Conservation (phyloP, 352 stramenopile species). For the Globisporangium spiculum region DNA sequence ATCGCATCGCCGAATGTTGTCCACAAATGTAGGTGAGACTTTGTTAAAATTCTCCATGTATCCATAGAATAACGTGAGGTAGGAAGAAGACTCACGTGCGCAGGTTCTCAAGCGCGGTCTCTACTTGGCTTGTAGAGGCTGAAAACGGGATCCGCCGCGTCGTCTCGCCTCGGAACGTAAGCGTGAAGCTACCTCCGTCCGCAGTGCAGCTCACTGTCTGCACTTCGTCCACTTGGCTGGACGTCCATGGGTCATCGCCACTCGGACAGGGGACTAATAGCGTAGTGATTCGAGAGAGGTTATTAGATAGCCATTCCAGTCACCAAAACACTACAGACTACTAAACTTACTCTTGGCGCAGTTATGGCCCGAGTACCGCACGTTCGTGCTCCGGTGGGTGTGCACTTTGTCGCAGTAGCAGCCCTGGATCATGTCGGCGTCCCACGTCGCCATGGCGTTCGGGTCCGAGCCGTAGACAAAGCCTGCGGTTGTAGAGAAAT, state of each 20-base stretch:
- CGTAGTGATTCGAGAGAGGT: background rate
- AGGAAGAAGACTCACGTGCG: conserved; percentile 34
- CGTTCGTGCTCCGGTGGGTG: conserved; percentile 38
- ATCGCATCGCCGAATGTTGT: background rate
- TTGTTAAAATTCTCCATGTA: background rate
- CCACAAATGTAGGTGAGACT: background rate
- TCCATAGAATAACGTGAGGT: background rate
- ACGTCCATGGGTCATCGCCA: conserved; percentile 88
- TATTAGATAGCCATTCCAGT: background rate
- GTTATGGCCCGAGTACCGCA: conserved; percentile 70
- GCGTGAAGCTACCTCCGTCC: conserved; percentile 64
- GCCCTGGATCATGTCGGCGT: conserved; percentile 80
- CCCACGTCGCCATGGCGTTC: conserved; percentile 82
- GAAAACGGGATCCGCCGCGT: conserved; percentile 37
- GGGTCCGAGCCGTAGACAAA: conserved; percentile 73
- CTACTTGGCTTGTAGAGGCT: conserved; percentile 24
- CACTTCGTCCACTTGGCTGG: conserved; percentile 67
- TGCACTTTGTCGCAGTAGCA: conserved; percentile 87
- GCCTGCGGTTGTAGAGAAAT: conserved; percentile 27
- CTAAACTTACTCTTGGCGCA: conserved; percentile 55
- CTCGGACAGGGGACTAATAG: conserved; percentile 63
- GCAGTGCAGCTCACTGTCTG: conserved; percentile 71
- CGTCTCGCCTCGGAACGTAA: conserved; percentile 76
- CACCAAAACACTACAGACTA: background rate
- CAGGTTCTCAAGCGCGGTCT: conserved; percentile 48